A percentile compares a stretch with the other conserved stretches of the same genome.
These are phyloP conservation scores for Dactylellina haptotyla DNA, from an alignment of 2,329 filamentous ascomycete genomes.

Conservation along the genomic window DNA sequence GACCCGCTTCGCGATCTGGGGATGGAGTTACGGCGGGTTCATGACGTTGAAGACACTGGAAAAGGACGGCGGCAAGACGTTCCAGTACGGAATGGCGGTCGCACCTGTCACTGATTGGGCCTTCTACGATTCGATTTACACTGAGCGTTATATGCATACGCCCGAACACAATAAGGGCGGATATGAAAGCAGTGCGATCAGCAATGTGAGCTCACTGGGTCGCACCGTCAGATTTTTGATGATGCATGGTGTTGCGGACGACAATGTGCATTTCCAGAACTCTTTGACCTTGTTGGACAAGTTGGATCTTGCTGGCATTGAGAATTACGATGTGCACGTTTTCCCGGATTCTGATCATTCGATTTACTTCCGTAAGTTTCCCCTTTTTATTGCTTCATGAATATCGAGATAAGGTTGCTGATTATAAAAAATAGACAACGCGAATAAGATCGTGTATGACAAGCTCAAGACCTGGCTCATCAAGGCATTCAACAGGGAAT, in stretches of 20 bases:
- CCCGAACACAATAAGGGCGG: slow-evolving; percentile 82
- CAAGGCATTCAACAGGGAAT: slow-evolving; percentile 97
- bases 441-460: slow-evolving; percentile 88
- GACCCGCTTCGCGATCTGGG: slow-evolving; percentile 89
- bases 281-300: slow-evolving; percentile 86
- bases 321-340: slow-evolving; percentile 96
- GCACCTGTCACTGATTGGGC: slow-evolving; percentile 98
- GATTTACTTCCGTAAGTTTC: slow-evolving; percentile 77
- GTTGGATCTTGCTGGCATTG: slow-evolving; percentile 79
- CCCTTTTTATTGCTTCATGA: not conserved
- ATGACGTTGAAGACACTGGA: slow-evolving; percentile 95
- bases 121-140: slow-evolving; percentile 93
- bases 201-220: slow-evolving; percentile 76
- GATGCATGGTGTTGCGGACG: slow-evolving; percentile 96
- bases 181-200: slow-evolving; percentile 79
- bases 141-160: slow-evolving; percentile 96
- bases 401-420: not conserved
- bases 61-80: slow-evolving; percentile 85
- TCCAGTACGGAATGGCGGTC: slow-evolving; percentile 97
- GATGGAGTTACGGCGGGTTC: slow-evolving; percentile 97
- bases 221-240: slow-evolving; percentile 86
- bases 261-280: slow-evolving; percentile 98
- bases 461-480: slow-evolving; percentile 87
- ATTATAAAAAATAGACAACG: slow-evolving; percentile 69
- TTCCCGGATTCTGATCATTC: slow-evolving; percentile 96